Conservation (phyloP, 2,329 filamentous ascomycete species). For the Nannizzia gypsea region DNA sequence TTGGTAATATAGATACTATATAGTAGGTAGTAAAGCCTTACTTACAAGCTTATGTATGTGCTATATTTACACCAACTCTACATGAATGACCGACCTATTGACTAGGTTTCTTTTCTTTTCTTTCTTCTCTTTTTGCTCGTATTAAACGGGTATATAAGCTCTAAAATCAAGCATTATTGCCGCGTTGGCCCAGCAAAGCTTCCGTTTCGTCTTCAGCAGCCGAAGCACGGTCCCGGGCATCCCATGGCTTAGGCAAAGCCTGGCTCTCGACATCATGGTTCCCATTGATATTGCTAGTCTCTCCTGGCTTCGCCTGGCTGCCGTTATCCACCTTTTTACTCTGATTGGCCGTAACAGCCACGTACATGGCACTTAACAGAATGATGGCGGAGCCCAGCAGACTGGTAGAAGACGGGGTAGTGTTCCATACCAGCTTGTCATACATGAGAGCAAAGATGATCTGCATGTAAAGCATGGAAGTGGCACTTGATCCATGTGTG, state of each 20-base stretch:
- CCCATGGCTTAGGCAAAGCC: neutral
- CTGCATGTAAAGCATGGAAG: slow-evolving; percentile 57
- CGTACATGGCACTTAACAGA: slow-evolving; percentile 52
- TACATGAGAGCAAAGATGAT: slow-evolving; percentile 57
- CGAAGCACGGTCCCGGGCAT: slow-evolving; percentile 12
- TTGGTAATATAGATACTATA: neutral
- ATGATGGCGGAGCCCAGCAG: slow-evolving; percentile 53
- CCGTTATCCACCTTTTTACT: slow-evolving; percentile 5
- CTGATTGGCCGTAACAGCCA: slow-evolving; percentile 42
- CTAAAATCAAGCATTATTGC: neutral
- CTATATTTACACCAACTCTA: neutral
- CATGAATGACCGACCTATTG: too few species aligned
- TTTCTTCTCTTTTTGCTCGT: too few species aligned
- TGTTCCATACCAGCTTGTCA: slow-evolving; percentile 53
- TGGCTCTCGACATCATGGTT: slow-evolving; percentile 4
- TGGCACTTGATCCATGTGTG: slow-evolving; percentile 38
- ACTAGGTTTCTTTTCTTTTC: too few species aligned
- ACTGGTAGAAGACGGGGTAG: slow-evolving; percentile 45
- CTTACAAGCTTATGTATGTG: neutral
- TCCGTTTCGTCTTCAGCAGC: slow-evolving; percentile 9
- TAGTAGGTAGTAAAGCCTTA: neutral
- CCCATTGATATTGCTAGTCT: neutral
- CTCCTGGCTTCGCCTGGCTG: slow-evolving; percentile 13
- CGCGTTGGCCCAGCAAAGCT: neutral
- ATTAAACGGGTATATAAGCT: neutral